A percentile compares a stretch with the other conserved stretches of the same genome.
phyloP scores from a whole-genome alignment of 305 asterid species.

The Solanum hybrid region DNA sequence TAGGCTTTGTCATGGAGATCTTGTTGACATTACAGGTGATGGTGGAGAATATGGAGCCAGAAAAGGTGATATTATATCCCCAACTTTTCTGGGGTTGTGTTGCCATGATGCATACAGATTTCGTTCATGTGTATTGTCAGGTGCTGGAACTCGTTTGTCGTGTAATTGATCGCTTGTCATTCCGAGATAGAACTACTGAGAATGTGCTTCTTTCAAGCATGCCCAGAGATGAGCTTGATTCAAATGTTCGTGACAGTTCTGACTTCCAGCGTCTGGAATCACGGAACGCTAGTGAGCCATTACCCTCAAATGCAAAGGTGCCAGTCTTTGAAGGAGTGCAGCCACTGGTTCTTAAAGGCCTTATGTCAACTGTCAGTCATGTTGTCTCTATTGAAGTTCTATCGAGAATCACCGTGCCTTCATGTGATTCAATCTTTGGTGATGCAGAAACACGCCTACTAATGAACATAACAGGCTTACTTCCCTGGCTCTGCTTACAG shows the following conservation, averaged over 20 bases:
- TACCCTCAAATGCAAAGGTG: conserved; percentile 50
- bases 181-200: conserved; percentile 94
- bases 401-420: conserved; percentile 89
- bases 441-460: conserved; percentile 83
- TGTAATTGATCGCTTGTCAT: conserved; percentile 80
- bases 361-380: conserved; percentile 86
- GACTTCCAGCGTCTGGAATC: conserved; percentile 69
- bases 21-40: conserved; percentile 91
- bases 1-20: conserved; percentile 93
- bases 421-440: conserved; percentile 93
- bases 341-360: conserved; percentile 96
- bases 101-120: conserved; percentile 99
- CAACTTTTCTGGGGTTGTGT: conserved; percentile 99
- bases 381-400: conserved; percentile 83
- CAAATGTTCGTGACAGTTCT: conserved; percentile 37
- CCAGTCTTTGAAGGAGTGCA: conserved; percentile 94
- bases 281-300: conserved; percentile 37
- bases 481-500: conserved; percentile 97
- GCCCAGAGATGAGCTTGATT: conserved; percentile 85
- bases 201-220: conserved; percentile 98
- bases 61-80: conserved; percentile 91
- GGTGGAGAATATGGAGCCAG: conserved; percentile 99
- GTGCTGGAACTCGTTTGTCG: conserved; percentile 95
- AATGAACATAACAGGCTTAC: conserved; percentile 94
- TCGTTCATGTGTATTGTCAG: conserved; percentile 93